These are phyloP conservation scores for Sorghum bicolor DNA, from an alignment of 176 grass and related monocot species.

Conservation along the genomic window Sorghum_bicolor_NCBIv3 NC_012873.2:4128001-4128500, in stretches of 20 bases:
- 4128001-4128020: conserved; percentile 88
- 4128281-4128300: conserved; percentile 35
- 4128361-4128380: conserved; percentile 85
- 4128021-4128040: conserved; percentile 94
- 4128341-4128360: conserved; percentile 78
- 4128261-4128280: conserved; percentile 40
- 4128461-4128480: conserved; percentile 94
- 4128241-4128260: conserved; percentile 40
- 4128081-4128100: conserved; percentile 1
- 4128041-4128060: conserved; percentile 63
- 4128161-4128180: conserved; percentile 3
- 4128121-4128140: conserved; percentile 3
- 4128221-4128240: conserved; percentile 37
- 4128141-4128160: conserved; percentile 40
- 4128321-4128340: conserved; percentile 73
- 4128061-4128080: conserved; percentile 38
- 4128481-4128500: conserved; percentile 80
- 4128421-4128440: conserved; percentile 47
- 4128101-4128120: neutral
- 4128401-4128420: conserved; percentile 37
- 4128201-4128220: conserved; percentile 53
- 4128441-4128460: conserved; percentile 67
- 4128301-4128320: conserved; percentile 64
- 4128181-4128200: conserved; percentile 71
- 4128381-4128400: conserved; percentile 44